Evolutionary conservation across 177 flowering plant genomes (phyloP).

Genomic region (Tripterygium wilfordii): DNA sequence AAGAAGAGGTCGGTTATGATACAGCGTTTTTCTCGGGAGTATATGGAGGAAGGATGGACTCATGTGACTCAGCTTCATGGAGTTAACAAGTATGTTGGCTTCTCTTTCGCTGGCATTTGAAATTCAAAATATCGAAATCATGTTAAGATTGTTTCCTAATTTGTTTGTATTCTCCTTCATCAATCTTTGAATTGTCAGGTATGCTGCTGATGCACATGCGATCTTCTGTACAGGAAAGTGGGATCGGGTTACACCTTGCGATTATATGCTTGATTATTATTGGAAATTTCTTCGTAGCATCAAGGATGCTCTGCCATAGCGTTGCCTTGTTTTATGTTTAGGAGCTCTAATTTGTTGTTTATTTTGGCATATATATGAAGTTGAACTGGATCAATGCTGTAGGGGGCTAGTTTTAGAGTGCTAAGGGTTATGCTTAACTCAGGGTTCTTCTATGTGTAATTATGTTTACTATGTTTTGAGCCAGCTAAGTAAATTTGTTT

Average conservation of each 20-base stretch:
- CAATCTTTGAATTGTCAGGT: conserved; percentile 29
- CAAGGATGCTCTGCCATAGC: not conserved
- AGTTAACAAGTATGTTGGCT: conserved; percentile 62
- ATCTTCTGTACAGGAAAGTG: conserved; percentile 86
- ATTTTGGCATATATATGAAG: too few species aligned
- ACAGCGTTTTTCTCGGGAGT: conserved; percentile 59
- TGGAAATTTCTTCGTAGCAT: conserved; percentile 47
- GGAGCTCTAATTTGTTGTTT: too few species aligned
- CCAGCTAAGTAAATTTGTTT: too few species aligned
- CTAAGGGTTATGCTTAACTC: too few species aligned
- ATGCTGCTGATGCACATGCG: conserved; percentile 95
- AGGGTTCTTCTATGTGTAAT: too few species aligned
- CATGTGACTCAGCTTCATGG: conserved; percentile 77
- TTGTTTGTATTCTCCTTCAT: not conserved
- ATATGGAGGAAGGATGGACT: conserved; percentile 63
- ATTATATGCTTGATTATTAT: conserved; percentile 68
- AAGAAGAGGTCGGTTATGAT: conserved; percentile 59
- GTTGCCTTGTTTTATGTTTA: too few species aligned
- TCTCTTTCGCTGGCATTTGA: not conserved
- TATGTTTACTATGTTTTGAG: too few species aligned
- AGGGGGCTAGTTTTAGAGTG: too few species aligned
- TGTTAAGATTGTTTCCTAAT: not conserved
- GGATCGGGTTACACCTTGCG: conserved; percentile 53
- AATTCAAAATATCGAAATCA: not conserved
- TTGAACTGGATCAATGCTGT: too few species aligned